Base-by-base conservation (phyloP, 2,329 filamentous ascomycete species). In the Paecilomyces niveus region DNA sequence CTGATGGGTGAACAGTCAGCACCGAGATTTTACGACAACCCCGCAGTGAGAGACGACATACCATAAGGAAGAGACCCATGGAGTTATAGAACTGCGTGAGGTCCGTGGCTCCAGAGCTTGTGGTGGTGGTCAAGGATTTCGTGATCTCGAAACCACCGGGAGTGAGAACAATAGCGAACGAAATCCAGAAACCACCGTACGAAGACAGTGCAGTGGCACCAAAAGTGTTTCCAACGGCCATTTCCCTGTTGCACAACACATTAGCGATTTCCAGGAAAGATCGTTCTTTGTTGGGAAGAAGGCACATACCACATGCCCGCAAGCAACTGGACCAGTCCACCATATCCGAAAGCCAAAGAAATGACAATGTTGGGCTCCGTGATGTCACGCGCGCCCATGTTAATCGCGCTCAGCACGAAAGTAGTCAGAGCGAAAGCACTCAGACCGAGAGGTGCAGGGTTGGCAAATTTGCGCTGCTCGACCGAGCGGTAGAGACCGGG, bases 211-310 rank as follows among this genome's bases (percentile, higher is more conserved):
- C 89, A 24, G 89, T 92, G 56, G 89, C 89, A 80, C 89, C 89
- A 64, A 93, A 92, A 10, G 90, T 93, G 80, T 93, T 93, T 58
- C 89, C 89, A n/a, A 90, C 82, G 35, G 89, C 89, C 84, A 93
- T 90, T 78, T 93, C 89, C 89, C 88, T 90, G 62, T 55, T 54
- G 22, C 15, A 56, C 9, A 13, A 54, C 15, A 13, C 39, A 18
- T 45, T 18, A 45, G 39, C n/a, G n/a, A 45, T 29, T 21, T 61
- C 22, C 35, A 61, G 53, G 15, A 53, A 33, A 29, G 21, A 32
- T 10, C 7, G 3, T 35, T 58, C n/a, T 49, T 21, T n/a, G 18
- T 32, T 15, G 18, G 8, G 15, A 54, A 18, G 29, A 39, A 10
- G 13, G 50, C 53, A 18, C 77, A 63, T 82, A 91, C 90, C 90